These are phyloP conservation scores for Mariannaea sp. DNA, from an alignment of 2,329 filamentous ascomycete species.

Conservation along the genomic window DNA sequence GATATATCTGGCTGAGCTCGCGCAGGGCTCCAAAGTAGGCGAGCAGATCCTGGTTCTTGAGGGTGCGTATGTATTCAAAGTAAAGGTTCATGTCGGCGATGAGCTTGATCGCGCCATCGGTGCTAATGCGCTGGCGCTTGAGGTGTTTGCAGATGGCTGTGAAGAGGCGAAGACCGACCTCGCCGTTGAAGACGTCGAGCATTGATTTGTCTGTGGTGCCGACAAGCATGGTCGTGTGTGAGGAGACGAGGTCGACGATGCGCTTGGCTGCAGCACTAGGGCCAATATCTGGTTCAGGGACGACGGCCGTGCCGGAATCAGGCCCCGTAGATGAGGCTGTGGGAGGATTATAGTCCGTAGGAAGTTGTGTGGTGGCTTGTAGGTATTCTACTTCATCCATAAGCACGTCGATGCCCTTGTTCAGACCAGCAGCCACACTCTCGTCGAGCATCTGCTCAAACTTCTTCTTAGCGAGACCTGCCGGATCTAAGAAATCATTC, in stretches of 20 bases:
- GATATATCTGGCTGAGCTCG: constrained; percentile 92
- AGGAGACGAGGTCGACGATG: constrained; percentile 83
- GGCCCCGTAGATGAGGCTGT: constrained; percentile 14
- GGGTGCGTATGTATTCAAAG: constrained; percentile 78
- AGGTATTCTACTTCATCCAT: constrained; percentile 99
- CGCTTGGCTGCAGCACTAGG: constrained; percentile 79
- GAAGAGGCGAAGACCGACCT: constrained; percentile 92
- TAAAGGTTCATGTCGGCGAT: constrained; percentile 98
- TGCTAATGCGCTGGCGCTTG: constrained; percentile 91
- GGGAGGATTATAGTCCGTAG: constrained; percentile 86
- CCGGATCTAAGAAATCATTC: constrained; percentile 92
- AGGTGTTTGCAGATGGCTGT: constrained; percentile 94
- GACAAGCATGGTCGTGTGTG: constrained; percentile 89
- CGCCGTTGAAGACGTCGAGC: constrained; percentile 97
- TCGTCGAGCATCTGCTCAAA: constrained; percentile 99
- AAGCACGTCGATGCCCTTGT: constrained; percentile 96
- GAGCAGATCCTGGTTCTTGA: constrained; percentile 82
- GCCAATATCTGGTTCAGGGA: constrained; percentile 55
- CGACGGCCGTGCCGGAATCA: constrained; percentile 28
- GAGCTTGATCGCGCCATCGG: constrained; percentile 85
- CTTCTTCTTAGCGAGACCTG: constrained; percentile 93
- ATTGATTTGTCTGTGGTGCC: constrained; percentile 98
- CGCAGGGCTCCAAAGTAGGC: constrained; percentile 91
- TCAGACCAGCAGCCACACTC: constrained; percentile 90
- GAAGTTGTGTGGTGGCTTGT: constrained; percentile 82